These are phyloP conservation scores for Fagopyrum esculentum DNA, from an alignment of 148 eudicot genomes.

Conservation along the genomic window DNA sequence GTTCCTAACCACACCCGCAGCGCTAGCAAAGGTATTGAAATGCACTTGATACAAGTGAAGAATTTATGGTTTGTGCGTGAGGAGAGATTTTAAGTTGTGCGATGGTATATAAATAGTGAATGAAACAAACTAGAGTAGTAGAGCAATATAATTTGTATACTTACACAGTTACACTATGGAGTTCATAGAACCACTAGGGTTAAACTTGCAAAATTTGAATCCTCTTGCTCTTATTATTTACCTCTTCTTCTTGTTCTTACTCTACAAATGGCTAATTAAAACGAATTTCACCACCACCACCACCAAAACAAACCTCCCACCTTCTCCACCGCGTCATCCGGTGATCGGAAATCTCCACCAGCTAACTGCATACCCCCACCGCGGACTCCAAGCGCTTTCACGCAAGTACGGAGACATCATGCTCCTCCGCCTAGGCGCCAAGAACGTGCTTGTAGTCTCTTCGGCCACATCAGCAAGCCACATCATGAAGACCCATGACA, in stretches of 20 bases:
- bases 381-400: not conserved
- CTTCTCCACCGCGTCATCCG: constrained; percentile 16
- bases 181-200: not conserved
- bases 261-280: not conserved
- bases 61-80: too few relatives aligned
- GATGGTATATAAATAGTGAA: too few relatives aligned
- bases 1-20: too few relatives aligned
- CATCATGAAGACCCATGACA: constrained; percentile 22
- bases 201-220: not conserved
- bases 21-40: too few relatives aligned
- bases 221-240: not conserved
- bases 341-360: constrained; percentile 18
- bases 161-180: not conserved
- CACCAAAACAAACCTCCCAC: constrained; percentile 6
- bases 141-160: too few relatives aligned
- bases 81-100: too few relatives aligned
- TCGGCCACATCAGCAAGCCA: constrained; percentile 17
- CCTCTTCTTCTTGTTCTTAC: not conserved
- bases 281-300: too few relatives aligned
- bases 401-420: constrained; percentile 11
- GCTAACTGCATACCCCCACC: not conserved
- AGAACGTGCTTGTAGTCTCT: constrained; percentile 13
- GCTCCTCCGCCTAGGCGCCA: constrained; percentile 20
- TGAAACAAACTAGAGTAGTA: not conserved
- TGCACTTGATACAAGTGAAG: too few relatives aligned